These are phyloP conservation scores for Phytophthora sansomeana DNA, from an alignment of 352 stramenopile genomes.

Conservation along the genomic window DNA sequence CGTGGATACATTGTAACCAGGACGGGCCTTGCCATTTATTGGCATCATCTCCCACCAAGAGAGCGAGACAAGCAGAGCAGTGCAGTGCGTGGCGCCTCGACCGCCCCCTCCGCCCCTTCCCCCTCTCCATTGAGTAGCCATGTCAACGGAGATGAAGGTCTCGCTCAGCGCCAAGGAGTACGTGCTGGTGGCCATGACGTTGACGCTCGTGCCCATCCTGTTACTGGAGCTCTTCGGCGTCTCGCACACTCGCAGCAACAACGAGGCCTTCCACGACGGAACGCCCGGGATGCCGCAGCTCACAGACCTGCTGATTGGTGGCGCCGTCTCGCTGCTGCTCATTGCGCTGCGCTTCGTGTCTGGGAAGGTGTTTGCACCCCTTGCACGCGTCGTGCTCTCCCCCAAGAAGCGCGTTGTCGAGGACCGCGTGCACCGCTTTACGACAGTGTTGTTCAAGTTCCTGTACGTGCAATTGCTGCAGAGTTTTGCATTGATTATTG, in stretches of 20 bases:
- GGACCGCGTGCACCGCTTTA: constrained; percentile 71
- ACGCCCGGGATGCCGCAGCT: constrained; percentile 58
- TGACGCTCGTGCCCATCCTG: constrained; percentile 70
- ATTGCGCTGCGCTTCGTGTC: constrained; percentile 51
- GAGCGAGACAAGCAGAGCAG: constrained; percentile 6
- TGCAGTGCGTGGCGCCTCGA: neutral
- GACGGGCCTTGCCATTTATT: too few relatives aligned
- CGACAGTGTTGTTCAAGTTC: constrained; percentile 79
- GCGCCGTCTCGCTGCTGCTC: constrained; percentile 45
- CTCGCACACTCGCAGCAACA: constrained; percentile 45
- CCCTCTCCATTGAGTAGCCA: constrained; percentile 17
- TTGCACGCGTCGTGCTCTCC: constrained; percentile 57
- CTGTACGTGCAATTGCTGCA: constrained; percentile 40
- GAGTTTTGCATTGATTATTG: neutral
- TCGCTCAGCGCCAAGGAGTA: constrained; percentile 66
- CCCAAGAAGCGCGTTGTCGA: constrained; percentile 58
- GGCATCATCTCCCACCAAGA: constrained; percentile 17
- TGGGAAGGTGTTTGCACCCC: constrained; percentile 45
- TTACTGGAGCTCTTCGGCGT: constrained; percentile 61
- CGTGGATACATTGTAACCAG: constrained; percentile 21
- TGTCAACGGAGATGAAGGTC: constrained; percentile 71
- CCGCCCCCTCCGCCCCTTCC: neutral
- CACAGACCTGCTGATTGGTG: constrained; percentile 45
- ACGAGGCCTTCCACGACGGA: constrained; percentile 33
- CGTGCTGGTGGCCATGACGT: constrained; percentile 62